Evolutionary conservation across 2,329 filamentous ascomycete genomes (phyloP).

Genomic region (Microsporum audouinii): DNA sequence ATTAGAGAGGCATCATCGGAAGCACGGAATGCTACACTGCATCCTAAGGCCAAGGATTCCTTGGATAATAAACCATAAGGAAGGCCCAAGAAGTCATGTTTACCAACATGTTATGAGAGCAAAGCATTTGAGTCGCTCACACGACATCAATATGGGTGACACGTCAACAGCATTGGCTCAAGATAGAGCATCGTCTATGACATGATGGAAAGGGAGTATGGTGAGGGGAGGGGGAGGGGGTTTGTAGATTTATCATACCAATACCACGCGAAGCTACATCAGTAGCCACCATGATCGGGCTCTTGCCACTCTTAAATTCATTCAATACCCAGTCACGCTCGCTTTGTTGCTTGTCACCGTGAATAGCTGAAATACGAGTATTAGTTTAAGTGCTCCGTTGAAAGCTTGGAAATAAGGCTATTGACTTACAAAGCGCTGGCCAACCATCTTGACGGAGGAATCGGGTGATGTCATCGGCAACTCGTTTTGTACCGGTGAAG

Average conservation of each 20-base stretch:
- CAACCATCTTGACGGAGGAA: slow-evolving; percentile 97
- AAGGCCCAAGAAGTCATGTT: slow-evolving; percentile 77
- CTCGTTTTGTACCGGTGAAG: slow-evolving; percentile 77
- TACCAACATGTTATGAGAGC: slow-evolving; percentile 82
- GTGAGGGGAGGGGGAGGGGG: slow-evolving; percentile 25
- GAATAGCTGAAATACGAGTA: slow-evolving; percentile 58
- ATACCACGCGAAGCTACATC: slow-evolving; percentile 99
- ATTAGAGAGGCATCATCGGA: slow-evolving; percentile 66
- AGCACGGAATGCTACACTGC: slow-evolving; percentile 61
- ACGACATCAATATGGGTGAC: slow-evolving; percentile 43
- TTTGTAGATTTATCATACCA: slow-evolving; percentile 74
- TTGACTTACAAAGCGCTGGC: slow-evolving; percentile 77
- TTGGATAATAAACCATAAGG: slow-evolving; percentile 61
- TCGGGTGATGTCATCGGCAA: slow-evolving; percentile 93
- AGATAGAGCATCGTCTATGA: slow-evolving; percentile 10
- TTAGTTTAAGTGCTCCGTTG: slow-evolving; percentile 16
- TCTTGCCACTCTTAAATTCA: slow-evolving; percentile 99
- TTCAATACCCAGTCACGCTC: slow-evolving; percentile 99
- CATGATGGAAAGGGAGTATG: slow-evolving; percentile 12
- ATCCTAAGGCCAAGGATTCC: slow-evolving; percentile 79
- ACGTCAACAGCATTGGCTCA: slow-evolving; percentile 24
- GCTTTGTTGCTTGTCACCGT: slow-evolving; percentile 98
- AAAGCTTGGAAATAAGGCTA: background rate
- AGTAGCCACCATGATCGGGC: slow-evolving; percentile 99
- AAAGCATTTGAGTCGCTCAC: slow-evolving; percentile 63